These are phyloP conservation scores for Eucalyptus curtisii DNA, from an alignment of 345 rosid genomes.

Conservation along the genomic window DNA sequence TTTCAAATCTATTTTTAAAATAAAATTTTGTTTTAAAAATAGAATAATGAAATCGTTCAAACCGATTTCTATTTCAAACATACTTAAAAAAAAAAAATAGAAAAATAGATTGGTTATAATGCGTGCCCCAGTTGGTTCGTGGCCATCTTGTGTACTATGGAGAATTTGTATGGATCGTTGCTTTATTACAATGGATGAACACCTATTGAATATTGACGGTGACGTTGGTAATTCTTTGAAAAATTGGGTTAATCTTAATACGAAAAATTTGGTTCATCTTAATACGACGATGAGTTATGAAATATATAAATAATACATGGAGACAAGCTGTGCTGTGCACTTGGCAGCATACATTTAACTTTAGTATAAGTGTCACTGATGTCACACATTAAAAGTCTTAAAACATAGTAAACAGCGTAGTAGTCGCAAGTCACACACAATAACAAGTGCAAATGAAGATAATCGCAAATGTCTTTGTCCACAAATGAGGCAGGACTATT, in stretches of 20 bases:
- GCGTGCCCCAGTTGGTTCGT: fast-evolving
- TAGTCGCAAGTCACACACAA: not conserved
- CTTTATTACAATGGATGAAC: not conserved
- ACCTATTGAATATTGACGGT: not conserved
- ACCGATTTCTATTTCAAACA: too few species aligned
- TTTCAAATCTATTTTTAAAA: too few species aligned
- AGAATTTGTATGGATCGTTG: not conserved
- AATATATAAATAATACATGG: too few species aligned
- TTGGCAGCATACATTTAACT: not conserved
- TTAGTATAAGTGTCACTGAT: not conserved
- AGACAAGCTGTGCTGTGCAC: not conserved
- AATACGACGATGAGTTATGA: too few species aligned
- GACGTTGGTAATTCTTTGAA: too few species aligned
- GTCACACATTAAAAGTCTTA: not conserved
- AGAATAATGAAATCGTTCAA: too few species aligned
- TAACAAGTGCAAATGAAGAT: not conserved
- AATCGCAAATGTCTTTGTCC: not conserved
- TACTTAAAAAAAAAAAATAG: too few species aligned
- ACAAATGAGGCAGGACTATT: not conserved
- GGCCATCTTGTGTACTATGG: not conserved
- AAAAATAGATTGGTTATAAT: too few species aligned
- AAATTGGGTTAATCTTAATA: not conserved
- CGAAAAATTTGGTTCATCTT: not conserved
- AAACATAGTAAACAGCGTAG: not conserved
- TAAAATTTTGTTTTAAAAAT: fast-evolving